Evolutionary conservation across 352 stramenopile genomes (phyloP), one percentile per base, ranked within the genome.

Genomic region (Phytophthora meadii): DNA sequence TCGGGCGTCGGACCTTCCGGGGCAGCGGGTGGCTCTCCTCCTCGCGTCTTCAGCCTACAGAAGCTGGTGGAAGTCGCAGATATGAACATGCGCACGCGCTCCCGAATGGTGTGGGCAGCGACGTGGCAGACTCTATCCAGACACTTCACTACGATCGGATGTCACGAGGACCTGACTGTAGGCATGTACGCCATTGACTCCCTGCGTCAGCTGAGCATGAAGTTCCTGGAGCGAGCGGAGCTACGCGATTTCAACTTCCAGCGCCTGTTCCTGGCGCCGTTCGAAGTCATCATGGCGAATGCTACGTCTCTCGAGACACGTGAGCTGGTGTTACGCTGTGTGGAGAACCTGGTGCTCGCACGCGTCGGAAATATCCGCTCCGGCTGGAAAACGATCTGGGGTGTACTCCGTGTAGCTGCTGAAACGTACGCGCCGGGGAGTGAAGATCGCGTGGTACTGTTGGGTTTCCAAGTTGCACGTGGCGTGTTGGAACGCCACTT

Each of bases 211-310:
- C 82, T 99, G n/a, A 99, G 97, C 59, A 97, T 99, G 72, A 99
- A 99, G 74, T 99, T 99, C 74, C 79, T 99, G 1, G 96, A 99
- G 66, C 99, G 99, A 62, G 90, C 98, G 24, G 98, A 99, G 66
- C 85, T 99, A 9, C 93, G 94, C 44, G 96, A 99, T 62, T 99
- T 99, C 68, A 99, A 99, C 77, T 99, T 99, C 69, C 98, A 99
- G 78, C 79, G 97, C 11, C 74, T 99, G 28, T 99, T 99, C 75
- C 86, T 99, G 28, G 89, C 92, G 45, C 98, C 98, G 15, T 99
- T 99, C 70, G 92, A 98, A 70, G 79, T 94, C 11, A 97, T 98
- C 57, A 97, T 98, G 72, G 81, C 84, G 5, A 92, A 92, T 57
- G 88, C 84, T 6, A 82, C 81, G 32, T 90, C 81, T 27, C 74